Evolutionary conservation across 1,139 yeast species (phyloP), one percentile per base, ranked within the genome.

Genomic region (Keqinozyma sinolaborantium): DNA sequence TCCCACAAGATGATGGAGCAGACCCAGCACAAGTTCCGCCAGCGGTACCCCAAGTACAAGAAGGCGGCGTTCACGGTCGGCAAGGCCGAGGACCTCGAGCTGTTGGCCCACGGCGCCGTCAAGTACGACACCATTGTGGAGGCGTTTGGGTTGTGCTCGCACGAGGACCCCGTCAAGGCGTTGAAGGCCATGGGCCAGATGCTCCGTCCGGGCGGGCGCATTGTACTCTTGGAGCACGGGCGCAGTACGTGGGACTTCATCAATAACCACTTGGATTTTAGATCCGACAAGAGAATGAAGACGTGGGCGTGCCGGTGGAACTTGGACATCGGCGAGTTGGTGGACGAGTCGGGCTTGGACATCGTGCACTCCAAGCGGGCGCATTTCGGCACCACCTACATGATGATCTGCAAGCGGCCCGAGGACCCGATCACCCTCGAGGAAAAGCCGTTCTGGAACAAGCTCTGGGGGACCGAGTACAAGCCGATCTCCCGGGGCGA

Each of bases 291-390:
- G 44, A 81, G 97, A 60, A 77, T 90, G 65, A 75, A 83, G 42
- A 80, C 83, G 9, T 92, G 97, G 97, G 97, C 97, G 3, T 92
- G 98, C 59, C 69, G 97, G 51, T 92, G 97, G 97, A 92, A 92
- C 51, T 66, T 92, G 42, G 97, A 92, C 51, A 86, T 92, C 44
- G 95, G 88, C 21, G 92, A 82, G 46, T 70, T 92, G 32, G 70
- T 92, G 19, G 90, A 84, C 49, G 79, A 78, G 39, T 82, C 95
- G 10, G 96, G 95, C 0, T 68, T 92, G 39, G 94, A 85, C 44
- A 73, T 92, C 25, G 85, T 90, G 1, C 79, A 77, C 44, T 88
- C 85, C 46, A 77, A 77, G 44, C 68, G 95, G 45, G 81, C 79
- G 16, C 97, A 92, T 61, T 71, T 92, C 41, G 97, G 98, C n/a